Evolutionary conservation across 169 alveolate species (phyloP), one percentile per base, ranked within the genome.

Genomic region (Babesia bigemina): DNA sequence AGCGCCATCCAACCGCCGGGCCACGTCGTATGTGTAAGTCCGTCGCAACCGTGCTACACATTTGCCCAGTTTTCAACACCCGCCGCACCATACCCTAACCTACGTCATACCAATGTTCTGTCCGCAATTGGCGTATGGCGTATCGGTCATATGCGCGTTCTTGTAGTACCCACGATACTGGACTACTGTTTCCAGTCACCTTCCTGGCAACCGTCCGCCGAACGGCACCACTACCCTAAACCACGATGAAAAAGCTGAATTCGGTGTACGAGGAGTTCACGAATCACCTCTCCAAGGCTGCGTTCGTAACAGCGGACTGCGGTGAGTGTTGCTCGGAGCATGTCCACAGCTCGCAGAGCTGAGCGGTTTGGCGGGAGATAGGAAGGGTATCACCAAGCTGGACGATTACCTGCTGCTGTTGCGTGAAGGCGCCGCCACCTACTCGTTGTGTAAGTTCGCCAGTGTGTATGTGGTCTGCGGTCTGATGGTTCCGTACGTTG

Each of bases 241-340:
- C 2, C 39, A 70, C 28, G 17, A 70, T 72, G 75, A 39, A 42
- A 36, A 39, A 49, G 17, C 67, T 24, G 65, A 26, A 49, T 16
- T 28, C 50, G 28, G 73, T 66, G 33, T 33, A 39, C 22, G 79
- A 62, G 28, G 72, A 61, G 14, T 50, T 81, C n/a, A 24, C 39
- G 6, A 33, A 33, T 33, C 39, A 33, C 6, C 59, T 81, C 22
- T 79, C 66, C n/a, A 58, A 72, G 11, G 62, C 84, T 10, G 57
- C 59, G 22, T 81, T 81, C 29, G 75, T 81, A 3, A 73, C 72
- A 26, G 70, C 63, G n/a, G 88, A 81, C 63, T 72, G 85, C 24
- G 88, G 88, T 81, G 49, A 19, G 78, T 21, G 0, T 21, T 13
- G 19, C 2, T 12, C 13, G 11, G 53, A 19, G 28, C 4, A 29